Conservation (phyloP, 1,139 yeast species). For the Candida pseudocylindracea region DNA sequence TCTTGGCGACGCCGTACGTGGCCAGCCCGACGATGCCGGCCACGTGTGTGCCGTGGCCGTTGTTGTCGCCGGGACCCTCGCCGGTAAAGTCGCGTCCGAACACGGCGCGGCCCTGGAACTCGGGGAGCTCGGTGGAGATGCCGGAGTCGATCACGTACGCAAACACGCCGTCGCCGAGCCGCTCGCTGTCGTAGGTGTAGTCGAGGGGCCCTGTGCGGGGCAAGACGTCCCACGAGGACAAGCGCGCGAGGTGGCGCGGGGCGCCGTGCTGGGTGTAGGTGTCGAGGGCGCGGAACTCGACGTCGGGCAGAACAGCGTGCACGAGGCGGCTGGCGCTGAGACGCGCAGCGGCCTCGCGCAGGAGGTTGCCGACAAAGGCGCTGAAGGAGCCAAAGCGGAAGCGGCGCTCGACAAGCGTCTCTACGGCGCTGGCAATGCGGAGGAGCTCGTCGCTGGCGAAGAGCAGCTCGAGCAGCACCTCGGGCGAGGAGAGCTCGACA, state of each 20-base stretch:
- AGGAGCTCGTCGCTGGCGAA: slow-evolving; percentile 13
- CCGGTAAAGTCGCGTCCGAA: slow-evolving; percentile 38
- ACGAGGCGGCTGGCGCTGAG: slow-evolving; percentile 25
- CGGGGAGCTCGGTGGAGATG: slow-evolving; percentile 29
- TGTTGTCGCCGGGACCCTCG: slow-evolving; percentile 37
- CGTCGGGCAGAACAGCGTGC: slow-evolving; percentile 37
- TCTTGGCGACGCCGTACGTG: slow-evolving; percentile 64
- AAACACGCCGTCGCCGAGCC: slow-evolving; percentile 29
- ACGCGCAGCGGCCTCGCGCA: slow-evolving; percentile 21
- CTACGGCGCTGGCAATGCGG: slow-evolving; percentile 13
- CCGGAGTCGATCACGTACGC: slow-evolving; percentile 81
- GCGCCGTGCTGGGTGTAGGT: slow-evolving; percentile 23
- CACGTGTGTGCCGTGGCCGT: slow-evolving; percentile 77
- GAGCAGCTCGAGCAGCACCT: slow-evolving; percentile 11
- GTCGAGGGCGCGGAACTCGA: slow-evolving; percentile 22
- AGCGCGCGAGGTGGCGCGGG: slow-evolving; percentile 46
- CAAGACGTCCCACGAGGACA: slow-evolving; percentile 13
- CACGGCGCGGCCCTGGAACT: slow-evolving; percentile 40
- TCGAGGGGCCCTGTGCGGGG: no score
- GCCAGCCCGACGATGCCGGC: slow-evolving; percentile 74
- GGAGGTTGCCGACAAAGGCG: slow-evolving; percentile 40
- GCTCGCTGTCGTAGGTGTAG: slow-evolving; percentile 19
- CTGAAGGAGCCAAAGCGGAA: slow-evolving; percentile 39
- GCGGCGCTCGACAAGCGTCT: slow-evolving; percentile 19
- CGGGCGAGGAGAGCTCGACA: background rate